Conservation (phyloP, 2,329 filamentous ascomycete species). For the Hawksworthiomyces lignivorus region DNA sequence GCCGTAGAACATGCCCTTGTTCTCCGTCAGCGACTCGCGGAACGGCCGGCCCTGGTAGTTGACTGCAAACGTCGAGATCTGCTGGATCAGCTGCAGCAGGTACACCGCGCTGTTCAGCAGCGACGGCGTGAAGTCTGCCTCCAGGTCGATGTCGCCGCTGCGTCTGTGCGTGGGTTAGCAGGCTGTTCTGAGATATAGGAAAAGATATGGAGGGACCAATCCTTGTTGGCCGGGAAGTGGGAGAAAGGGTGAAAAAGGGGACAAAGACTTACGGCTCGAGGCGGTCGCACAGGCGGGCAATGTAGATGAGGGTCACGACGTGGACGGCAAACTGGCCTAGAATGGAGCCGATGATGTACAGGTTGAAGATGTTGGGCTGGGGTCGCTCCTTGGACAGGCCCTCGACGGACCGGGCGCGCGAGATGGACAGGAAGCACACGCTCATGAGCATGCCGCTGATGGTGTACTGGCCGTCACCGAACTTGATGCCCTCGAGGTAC, state of each 20-base stretch:
- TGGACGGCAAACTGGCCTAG: slow-evolving; percentile 96
- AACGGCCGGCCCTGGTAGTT: slow-evolving; percentile 99
- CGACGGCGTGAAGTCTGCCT: slow-evolving; percentile 88
- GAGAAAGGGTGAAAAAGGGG: neutral
- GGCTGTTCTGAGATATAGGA: too few species aligned
- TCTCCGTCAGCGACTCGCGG: slow-evolving; percentile 91
- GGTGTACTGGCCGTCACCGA: slow-evolving; percentile 95
- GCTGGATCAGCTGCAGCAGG: slow-evolving; percentile 93
- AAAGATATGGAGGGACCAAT: neutral
- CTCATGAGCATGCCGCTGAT: slow-evolving; percentile 99
- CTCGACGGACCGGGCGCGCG: slow-evolving; percentile 93
- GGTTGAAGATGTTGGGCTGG: slow-evolving; percentile 98
- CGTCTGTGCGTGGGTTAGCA: slow-evolving; percentile 30
- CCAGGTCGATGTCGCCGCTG: slow-evolving; percentile 66
- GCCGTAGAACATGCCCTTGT: slow-evolving; percentile 97
- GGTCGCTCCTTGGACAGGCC: slow-evolving; percentile 92
- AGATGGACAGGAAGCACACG: slow-evolving; percentile 97
- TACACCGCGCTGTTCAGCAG: slow-evolving; percentile 96
- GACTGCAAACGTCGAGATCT: slow-evolving; percentile 97
- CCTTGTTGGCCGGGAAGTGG: too few species aligned
- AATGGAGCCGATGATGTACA: slow-evolving; percentile 97
- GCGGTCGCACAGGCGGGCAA: slow-evolving; percentile 78
- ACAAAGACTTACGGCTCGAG: slow-evolving; percentile 70
- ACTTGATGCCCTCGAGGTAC: slow-evolving; percentile 98
- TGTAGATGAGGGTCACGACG: slow-evolving; percentile 88